Evolutionary conservation across 2,329 filamentous ascomycete species (phyloP).

Genomic region (Simplicillium aogashimaense): DNA sequence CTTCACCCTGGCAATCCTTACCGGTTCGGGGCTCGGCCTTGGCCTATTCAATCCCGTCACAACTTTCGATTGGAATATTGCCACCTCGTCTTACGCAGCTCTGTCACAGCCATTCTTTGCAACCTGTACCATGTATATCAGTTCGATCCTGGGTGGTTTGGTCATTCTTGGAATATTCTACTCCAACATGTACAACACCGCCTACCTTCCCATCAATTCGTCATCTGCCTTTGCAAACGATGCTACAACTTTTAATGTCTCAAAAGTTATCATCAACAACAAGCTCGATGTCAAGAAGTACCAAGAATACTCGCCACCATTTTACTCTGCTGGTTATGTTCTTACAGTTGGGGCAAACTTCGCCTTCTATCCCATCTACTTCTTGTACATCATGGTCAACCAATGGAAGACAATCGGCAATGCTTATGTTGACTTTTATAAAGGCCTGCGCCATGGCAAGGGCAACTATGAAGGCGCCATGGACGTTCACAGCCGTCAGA

Average conservation of each 20-base stretch:
- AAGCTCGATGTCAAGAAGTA: constrained; percentile 26
- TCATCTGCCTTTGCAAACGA: constrained; percentile 31
- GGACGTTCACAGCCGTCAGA: constrained; percentile 29
- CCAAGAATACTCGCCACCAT: constrained; percentile 32
- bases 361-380: constrained; percentile 32
- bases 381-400: constrained; percentile 31
- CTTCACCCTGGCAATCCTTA: constrained; percentile 25
- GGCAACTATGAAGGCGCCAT: constrained; percentile 29
- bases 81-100: constrained; percentile 25
- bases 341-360: constrained; percentile 31
- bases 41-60: constrained; percentile 25
- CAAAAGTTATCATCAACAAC: constrained; percentile 24
- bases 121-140: constrained; percentile 25
- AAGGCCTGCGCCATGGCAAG: constrained; percentile 25
- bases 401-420: constrained; percentile 25
- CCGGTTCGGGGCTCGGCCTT: constrained; percentile 30
- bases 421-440: constrained; percentile 28
- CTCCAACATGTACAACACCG: constrained; percentile 31
- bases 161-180: constrained; percentile 31
- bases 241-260: constrained; percentile 24
- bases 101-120: constrained; percentile 28
- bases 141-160: constrained; percentile 22
- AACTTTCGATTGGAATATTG: constrained; percentile 29
- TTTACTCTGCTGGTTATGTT: constrained; percentile 31
- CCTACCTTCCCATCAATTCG: constrained; percentile 35